Base-by-base conservation (phyloP, 2,329 filamentous ascomycete species). In the Colletotrichum abscissum region DNA sequence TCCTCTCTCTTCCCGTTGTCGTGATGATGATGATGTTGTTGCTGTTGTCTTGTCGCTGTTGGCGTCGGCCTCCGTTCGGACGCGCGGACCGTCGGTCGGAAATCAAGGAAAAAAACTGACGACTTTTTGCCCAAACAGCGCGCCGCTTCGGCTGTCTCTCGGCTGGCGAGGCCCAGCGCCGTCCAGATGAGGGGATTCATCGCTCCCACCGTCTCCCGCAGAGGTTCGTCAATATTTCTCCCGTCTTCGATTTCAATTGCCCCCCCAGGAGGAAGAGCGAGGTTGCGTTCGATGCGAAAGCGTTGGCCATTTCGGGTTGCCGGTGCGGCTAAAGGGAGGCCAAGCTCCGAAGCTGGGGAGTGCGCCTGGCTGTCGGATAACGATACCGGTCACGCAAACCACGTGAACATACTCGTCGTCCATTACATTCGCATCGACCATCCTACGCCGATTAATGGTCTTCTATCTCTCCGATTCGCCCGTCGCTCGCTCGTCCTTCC, bases 171-270 rank as follows among this genome's bases (percentile, higher is more conserved):
- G 80, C 64, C 70, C 67, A 85, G 83, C 78, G 79, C 85, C 78
- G 82, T 84, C 81, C 86, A 87, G 81, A 82, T 84, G 80, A 87
- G 89, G 81, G 85, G 85, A 80, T 91, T 91, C 82, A 89, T 91
- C 79, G 88, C 87, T 79, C 89, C 89, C 75, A 91, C 89, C 66
- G 86, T 90, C 78, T 88, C 89, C 76, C 87, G 89, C 82, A 87
- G 88, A 88, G 89, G 89, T 91, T 88, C 84, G 89, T 84, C 63
- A 69, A 66, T 66, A 58, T 70, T 71, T 63, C 49, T 58, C 19
- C 55, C 42, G 35, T 58, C 62, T 30, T 62, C 56, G 26, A 55
- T 56, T 64, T 42, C 30, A 33, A 54, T 56, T 28, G 57, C 28
- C n/a, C 35, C 35, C 55, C 30, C 0, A 30, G 38, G 59, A 33